Percentiles rank a stretch among this genome's conserved stretches.
phyloP scores from a whole-genome alignment of 768 basidiomycete genomes.

The Calocybe indica region DNA sequence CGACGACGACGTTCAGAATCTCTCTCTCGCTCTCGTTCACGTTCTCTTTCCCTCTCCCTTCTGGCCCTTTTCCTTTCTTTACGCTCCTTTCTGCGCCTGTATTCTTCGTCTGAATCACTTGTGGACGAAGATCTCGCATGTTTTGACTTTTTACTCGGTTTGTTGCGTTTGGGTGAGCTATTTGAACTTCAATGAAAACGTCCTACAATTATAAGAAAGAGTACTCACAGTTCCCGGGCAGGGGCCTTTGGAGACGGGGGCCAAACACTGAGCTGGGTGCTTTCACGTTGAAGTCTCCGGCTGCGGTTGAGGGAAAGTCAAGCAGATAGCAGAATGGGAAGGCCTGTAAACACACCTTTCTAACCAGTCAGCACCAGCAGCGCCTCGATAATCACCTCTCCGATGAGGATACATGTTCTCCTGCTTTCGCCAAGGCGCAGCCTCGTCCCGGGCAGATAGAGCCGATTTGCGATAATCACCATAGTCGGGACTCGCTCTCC shows the following conservation, averaged over 20 bases:
- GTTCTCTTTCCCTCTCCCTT: slow-evolving; percentile 37
- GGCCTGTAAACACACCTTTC: slow-evolving; percentile 47
- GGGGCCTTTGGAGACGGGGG: slow-evolving; percentile 74
- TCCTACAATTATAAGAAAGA: background rate
- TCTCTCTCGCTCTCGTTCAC: slow-evolving; percentile 30
- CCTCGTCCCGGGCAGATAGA: slow-evolving; percentile 21
- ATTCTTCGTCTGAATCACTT: slow-evolving; percentile 50
- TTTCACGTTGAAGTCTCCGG: slow-evolving; percentile 64
- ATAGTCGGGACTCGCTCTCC: slow-evolving; percentile 54
- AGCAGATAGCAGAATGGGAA: background rate
- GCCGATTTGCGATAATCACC: slow-evolving; percentile 46
- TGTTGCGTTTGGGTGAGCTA: slow-evolving; percentile 54
- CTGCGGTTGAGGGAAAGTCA: slow-evolving; percentile 28
- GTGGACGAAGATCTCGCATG: slow-evolving; percentile 49
- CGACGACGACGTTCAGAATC: slow-evolving; percentile 27
- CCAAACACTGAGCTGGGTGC: slow-evolving; percentile 61
- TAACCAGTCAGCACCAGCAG: slow-evolving; percentile 49
- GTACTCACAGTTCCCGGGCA: slow-evolving; percentile 47
- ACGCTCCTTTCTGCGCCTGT: slow-evolving; percentile 47
- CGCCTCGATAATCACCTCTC: slow-evolving; percentile 26
- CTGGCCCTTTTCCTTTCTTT: slow-evolving; percentile 57
- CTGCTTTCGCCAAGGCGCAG: slow-evolving; percentile 39
- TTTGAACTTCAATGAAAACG: background rate
- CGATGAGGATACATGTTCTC: slow-evolving; percentile 55
- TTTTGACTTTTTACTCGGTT: slow-evolving; percentile 54